Percentiles rank a stretch among this genome's conserved stretches.
Conservation (phyloP, 2,329 filamentous ascomycete genomes). For the Colletotrichum costaricense region DNA sequence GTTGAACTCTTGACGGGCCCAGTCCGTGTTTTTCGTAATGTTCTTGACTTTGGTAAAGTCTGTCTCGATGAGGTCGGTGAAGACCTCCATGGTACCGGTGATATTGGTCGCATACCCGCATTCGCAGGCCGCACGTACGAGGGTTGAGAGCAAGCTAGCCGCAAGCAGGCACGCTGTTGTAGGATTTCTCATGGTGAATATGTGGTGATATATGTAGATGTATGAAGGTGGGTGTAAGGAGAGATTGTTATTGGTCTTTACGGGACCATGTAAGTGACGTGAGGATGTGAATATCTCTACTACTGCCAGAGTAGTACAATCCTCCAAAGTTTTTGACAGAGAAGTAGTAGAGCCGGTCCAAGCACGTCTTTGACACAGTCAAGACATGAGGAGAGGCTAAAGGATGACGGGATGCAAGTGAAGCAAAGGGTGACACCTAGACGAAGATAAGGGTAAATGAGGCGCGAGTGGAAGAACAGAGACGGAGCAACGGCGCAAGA, state of each 20-base stretch:
- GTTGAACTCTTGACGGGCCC: slow-evolving; percentile 76
- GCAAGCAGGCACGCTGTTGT: slow-evolving; percentile 13
- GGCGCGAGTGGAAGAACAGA: not conserved
- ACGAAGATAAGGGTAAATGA: not conserved
- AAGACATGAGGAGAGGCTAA: slow-evolving; percentile 8
- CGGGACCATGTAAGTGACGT: not conserved
- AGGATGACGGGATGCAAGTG: slow-evolving; percentile 4
- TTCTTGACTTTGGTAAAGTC: slow-evolving; percentile 72
- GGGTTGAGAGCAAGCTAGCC: slow-evolving; percentile 26
- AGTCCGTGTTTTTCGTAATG: slow-evolving; percentile 65
- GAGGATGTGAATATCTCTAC: not conserved
- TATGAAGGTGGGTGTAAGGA: not conserved
- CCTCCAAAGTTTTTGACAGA: slow-evolving; percentile 17
- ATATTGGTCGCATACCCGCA: slow-evolving; percentile 75
- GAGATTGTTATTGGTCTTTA: not conserved
- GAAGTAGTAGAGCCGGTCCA: not conserved
- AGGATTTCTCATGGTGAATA: slow-evolving; percentile 7
- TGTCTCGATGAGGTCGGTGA: slow-evolving; percentile 77
- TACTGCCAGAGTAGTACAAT: slow-evolving; percentile 11
- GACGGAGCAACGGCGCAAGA: not conserved
- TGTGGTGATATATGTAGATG: not conserved
- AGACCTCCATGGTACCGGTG: slow-evolving; percentile 59
- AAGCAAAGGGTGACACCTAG: not conserved
- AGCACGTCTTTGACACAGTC: slow-evolving; percentile 12
- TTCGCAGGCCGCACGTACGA: slow-evolving; percentile 62